These are phyloP conservation scores for Phyllosticta ampelicida DNA, from an alignment of 2,329 filamentous ascomycete genomes.

Conservation along the genomic window DNA sequence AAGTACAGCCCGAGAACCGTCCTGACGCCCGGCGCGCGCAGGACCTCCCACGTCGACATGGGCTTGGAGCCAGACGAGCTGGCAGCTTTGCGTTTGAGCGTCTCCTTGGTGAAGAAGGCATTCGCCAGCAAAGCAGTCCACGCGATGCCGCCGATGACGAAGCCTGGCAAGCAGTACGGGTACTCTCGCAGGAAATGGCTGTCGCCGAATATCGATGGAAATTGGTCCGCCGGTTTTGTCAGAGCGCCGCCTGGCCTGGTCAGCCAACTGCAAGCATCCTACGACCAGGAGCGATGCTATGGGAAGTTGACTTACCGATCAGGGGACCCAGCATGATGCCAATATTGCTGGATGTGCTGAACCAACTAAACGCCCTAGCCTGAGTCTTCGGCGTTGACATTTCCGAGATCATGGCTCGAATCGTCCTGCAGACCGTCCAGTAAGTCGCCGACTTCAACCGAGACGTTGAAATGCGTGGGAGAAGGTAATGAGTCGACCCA, in stretches of 20 bases:
- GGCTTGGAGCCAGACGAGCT: constrained; percentile 11
- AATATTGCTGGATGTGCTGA: constrained; percentile 63
- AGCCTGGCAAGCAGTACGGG: constrained; percentile 55
- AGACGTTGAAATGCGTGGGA: too few species aligned
- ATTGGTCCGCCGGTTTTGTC: background rate
- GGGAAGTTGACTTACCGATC: constrained; percentile 47
- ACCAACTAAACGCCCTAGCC: constrained; percentile 63
- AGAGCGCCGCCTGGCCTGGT: background rate
- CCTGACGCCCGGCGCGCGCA: constrained; percentile 52
- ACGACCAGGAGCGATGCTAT: constrained; percentile 7
- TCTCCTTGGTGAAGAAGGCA: constrained; percentile 52
- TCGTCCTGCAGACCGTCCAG: constrained; percentile 33
- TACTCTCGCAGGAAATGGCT: constrained; percentile 50
- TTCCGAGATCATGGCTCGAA: constrained; percentile 68
- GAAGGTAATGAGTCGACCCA: constrained; percentile 18
- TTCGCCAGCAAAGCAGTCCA: constrained; percentile 42
- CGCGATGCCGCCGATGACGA: constrained; percentile 47
- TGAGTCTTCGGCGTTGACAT: constrained; percentile 59
- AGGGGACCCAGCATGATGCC: constrained; percentile 64
- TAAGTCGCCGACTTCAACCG: background rate
- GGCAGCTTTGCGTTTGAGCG: constrained; percentile 9
- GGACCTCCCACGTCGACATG: constrained; percentile 43
- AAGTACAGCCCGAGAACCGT: constrained; percentile 7
- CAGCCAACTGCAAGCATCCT: too few species aligned
- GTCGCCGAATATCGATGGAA: constrained; percentile 37